phyloP scores from a whole-genome alignment of 2,329 filamentous ascomycete species.

The Penicillium sp. region DNA sequence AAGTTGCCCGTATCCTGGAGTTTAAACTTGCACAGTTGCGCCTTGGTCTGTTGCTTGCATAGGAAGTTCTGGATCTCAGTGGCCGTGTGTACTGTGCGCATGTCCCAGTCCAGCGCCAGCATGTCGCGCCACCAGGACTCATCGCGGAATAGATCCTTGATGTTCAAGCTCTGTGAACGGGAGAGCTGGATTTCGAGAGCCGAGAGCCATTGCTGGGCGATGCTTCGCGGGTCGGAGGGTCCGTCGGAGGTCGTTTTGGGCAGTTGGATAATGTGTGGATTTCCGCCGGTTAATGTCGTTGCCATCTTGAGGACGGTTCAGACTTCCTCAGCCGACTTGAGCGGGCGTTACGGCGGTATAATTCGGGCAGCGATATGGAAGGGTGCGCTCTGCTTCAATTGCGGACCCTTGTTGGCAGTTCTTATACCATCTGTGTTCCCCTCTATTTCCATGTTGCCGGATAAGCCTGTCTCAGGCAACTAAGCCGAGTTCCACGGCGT shows the following conservation, averaged over 20 bases:
- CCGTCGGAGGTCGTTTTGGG: constrained; percentile 24
- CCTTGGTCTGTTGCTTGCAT: constrained; percentile 22
- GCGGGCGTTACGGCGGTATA: neutral
- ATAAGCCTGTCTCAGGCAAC: neutral
- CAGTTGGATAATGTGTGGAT: constrained; percentile 32
- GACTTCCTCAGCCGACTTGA: neutral
- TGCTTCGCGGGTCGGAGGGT: constrained; percentile 21
- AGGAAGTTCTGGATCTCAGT: constrained; percentile 34
- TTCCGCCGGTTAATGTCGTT: constrained; percentile 23
- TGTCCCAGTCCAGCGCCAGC: constrained; percentile 41
- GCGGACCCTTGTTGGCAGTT: neutral
- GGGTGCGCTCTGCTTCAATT: neutral
- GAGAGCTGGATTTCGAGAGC: constrained; percentile 26
- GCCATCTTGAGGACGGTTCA: constrained; percentile 10
- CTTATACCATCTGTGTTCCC: neutral
- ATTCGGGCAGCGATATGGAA: neutral
- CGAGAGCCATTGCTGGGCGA: constrained; percentile 35
- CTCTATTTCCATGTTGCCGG: constrained; percentile 6
- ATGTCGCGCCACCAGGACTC: constrained; percentile 45
- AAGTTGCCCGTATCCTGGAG: constrained; percentile 35
- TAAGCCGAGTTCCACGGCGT: constrained; percentile 4
- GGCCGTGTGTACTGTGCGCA: constrained; percentile 35
- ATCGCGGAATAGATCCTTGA: constrained; percentile 31
- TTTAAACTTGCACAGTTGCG: constrained; percentile 29
- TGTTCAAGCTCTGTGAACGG: constrained; percentile 12